Evolutionary conservation across 768 basidiomycete genomes (phyloP).

Genomic region (Boletus barrowsii): DNA sequence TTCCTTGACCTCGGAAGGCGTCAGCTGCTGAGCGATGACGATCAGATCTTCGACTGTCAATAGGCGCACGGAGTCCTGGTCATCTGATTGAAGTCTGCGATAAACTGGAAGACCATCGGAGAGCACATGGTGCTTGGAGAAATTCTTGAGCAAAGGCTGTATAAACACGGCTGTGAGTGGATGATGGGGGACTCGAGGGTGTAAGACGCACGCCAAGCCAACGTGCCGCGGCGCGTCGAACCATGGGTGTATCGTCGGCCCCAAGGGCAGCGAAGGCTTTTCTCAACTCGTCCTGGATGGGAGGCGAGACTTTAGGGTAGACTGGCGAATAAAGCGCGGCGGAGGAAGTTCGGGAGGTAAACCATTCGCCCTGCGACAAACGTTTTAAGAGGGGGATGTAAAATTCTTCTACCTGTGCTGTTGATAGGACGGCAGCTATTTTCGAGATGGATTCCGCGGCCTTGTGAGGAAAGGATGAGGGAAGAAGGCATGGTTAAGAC

Average conservation of each 20-base stretch:
- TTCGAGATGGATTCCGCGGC: slow-evolving; percentile 96
- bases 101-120: slow-evolving; percentile 90
- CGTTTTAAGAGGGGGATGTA: slow-evolving; percentile 91
- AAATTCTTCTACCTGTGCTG: slow-evolving; percentile 79
- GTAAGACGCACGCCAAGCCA: slow-evolving; percentile 83
- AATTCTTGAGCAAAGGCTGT: slow-evolving; percentile 76
- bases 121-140: slow-evolving; percentile 77
- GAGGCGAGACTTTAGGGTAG: slow-evolving; percentile 72
- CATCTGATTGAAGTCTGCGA: slow-evolving; percentile 89
- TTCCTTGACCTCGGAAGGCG: slow-evolving; percentile 87
- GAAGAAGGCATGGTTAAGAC: background rate
- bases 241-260: slow-evolving; percentile 98
- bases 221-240: slow-evolving; percentile 91
- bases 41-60: slow-evolving; percentile 96
- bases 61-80: slow-evolving; percentile 96
- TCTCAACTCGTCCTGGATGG: slow-evolving; percentile 82
- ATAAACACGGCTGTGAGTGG: slow-evolving; percentile 10
- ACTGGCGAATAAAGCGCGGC: slow-evolving; percentile 91
- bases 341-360: slow-evolving; percentile 94
- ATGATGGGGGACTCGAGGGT: background rate
- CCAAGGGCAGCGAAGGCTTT: slow-evolving; percentile 80
- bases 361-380: slow-evolving; percentile 94
- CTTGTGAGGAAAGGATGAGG: slow-evolving; percentile 40
- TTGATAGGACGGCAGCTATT: slow-evolving; percentile 73
- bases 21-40: slow-evolving; percentile 80